Conservation (phyloP, 306 rosid genomes). For the Vachellia collinsii region DNA sequence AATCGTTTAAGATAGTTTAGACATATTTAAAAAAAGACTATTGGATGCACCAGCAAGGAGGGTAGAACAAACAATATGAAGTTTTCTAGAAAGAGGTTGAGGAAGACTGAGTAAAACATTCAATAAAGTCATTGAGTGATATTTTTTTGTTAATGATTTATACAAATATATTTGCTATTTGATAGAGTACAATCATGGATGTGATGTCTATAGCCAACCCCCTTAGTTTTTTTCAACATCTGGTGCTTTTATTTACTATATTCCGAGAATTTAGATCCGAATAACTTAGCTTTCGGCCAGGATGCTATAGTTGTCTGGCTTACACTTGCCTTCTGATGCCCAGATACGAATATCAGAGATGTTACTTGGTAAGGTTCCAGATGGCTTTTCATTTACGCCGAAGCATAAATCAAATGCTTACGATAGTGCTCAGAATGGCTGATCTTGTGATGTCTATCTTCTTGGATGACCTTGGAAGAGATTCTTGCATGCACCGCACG, state of each 20-base stretch:
- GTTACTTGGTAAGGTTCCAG: slow-evolving; percentile 95
- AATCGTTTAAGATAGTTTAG: too few relatives aligned
- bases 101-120: too few relatives aligned
- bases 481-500: not conserved
- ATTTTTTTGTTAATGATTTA: too few relatives aligned
- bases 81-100: too few relatives aligned
- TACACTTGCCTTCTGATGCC: slow-evolving; percentile 27
- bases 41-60: too few relatives aligned
- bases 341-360: slow-evolving; percentile 88
- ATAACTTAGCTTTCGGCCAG: not conserved
- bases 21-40: too few relatives aligned
- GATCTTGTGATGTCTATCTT: slow-evolving; percentile 16
- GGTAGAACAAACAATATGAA: too few relatives aligned
- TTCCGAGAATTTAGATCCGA: not conserved
- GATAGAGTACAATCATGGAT: too few relatives aligned
- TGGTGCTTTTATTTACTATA: not conserved
- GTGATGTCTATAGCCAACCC: too few relatives aligned
- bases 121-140: too few relatives aligned
- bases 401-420: slow-evolving; percentile 94
- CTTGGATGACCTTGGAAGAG: not conserved
- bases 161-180: too few relatives aligned
- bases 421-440: slow-evolving; percentile 92
- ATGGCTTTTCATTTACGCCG: slow-evolving; percentile 74
- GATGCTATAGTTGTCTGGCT: slow-evolving; percentile 8
- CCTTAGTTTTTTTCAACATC: not conserved